Evolutionary conservation across 2,329 filamentous ascomycete species (phyloP), one percentile per base, ranked within the genome.

Genomic region (Microdochium bolleyi): DNA sequence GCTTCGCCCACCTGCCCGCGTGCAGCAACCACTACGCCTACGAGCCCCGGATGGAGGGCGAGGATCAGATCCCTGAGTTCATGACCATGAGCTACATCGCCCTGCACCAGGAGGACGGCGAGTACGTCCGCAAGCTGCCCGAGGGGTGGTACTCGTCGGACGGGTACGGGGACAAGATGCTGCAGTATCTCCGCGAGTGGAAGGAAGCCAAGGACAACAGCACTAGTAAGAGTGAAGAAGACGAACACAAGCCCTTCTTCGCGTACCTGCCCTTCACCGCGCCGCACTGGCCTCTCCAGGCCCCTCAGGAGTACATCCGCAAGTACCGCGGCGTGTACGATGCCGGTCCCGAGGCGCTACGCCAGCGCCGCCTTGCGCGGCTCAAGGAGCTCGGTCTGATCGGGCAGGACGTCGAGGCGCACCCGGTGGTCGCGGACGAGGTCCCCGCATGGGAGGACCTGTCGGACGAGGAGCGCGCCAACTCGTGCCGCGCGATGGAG

Each of bases 281-380:
- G 0, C 81, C 81, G 1, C 81, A 85, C 57, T 85, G 82, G 82
- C 82, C 82, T 1, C 65, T 85, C 7, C 82, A 85, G 58, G 79
- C 79, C 0, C 79, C 80, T 0, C 64, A 70, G 50, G 74, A 81
- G 54, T 75, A 77, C 52, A 75, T 79, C 46, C 69, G 73, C 19
- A 78, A 82, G 57, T 85, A 84, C 63, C 72, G 72, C 14, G 80
- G 81, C 19, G 67, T 80, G 1, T 85, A 85, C 59, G 76, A 83
- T 49, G 78, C 82, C 3, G 82, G 83, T 0, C 82, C 82, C 0
- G 77, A 82, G 21, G 77, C 70, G 0, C 70, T 85, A 11, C 71
- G 82, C 1, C 60, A 73, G 53, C 71, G 73, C 55, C 74, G 82
- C 2, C 70, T 85, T 14, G 70, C 76, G 54, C 68, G 73, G 3